Evolutionary conservation across 805 yeast genomes (phyloP).

Genomic region (Vanderwaltozyma verrucispora): DNA sequence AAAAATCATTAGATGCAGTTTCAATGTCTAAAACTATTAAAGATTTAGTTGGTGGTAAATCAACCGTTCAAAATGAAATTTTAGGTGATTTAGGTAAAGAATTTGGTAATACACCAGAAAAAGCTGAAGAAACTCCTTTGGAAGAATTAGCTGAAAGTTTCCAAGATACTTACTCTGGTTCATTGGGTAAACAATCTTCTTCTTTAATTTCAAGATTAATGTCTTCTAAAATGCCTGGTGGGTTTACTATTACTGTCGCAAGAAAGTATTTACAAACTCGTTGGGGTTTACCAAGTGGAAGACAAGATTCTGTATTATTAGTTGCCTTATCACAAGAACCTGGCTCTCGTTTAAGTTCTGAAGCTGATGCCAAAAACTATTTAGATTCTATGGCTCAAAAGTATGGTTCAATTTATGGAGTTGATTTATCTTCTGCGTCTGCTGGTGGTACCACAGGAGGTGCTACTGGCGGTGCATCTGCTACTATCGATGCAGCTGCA

Average conservation of each 20-base stretch:
- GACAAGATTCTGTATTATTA: constrained; percentile 86
- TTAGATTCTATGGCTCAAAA: constrained; percentile 74
- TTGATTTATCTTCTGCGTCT: constrained; percentile 60
- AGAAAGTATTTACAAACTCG: constrained; percentile 86
- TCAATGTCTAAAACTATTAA: constrained; percentile 90
- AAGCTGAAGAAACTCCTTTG: constrained; percentile 96
- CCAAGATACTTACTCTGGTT: constrained; percentile 83
- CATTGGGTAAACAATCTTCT: constrained; percentile 86
- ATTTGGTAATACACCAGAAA: constrained; percentile 96
- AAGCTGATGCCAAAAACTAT: constrained; percentile 82
- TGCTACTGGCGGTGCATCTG: constrained; percentile 62
- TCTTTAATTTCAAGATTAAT: constrained; percentile 84
- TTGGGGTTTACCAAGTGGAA: constrained; percentile 88
- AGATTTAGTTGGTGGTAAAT: constrained; percentile 96
- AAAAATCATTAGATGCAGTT: constrained; percentile 77
- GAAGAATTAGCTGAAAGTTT: constrained; percentile 91
- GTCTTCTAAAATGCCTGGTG: constrained; percentile 99
- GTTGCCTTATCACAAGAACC: constrained; percentile 86
- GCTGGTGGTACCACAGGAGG: constrained; percentile 46
- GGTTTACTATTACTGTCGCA: constrained; percentile 84
- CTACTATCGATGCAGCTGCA: constrained; percentile 90
- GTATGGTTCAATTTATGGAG: constrained; percentile 76
- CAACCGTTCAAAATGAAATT: constrained; percentile 97
- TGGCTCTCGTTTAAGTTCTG: constrained; percentile 73
- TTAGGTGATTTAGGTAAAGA: constrained; percentile 98